Percentiles rank a stretch among this genome's conserved stretches.
Conservation (phyloP, 495 filamentous ascomycete species). For the Glarea lozoyensis region DNA sequence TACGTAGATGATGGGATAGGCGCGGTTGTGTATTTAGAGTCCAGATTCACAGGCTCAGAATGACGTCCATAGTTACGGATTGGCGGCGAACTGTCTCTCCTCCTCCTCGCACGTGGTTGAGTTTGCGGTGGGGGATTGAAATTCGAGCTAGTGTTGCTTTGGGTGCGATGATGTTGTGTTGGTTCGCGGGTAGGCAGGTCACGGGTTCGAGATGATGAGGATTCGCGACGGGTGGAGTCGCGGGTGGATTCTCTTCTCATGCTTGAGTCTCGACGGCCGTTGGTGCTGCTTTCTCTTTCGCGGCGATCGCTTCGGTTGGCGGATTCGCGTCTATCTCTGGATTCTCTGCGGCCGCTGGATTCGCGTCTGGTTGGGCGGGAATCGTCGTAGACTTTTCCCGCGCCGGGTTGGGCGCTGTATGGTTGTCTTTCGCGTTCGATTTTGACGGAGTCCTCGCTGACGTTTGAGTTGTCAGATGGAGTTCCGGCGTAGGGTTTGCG, state of each 20-base stretch:
- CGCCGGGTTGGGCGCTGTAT: constrained; percentile 18
- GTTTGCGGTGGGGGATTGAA: constrained; percentile 4
- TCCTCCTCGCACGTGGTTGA: not conserved
- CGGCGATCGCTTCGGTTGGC: constrained; percentile 15
- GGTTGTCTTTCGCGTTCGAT: constrained; percentile 21
- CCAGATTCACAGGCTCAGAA: constrained; percentile 16
- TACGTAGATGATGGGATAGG: constrained; percentile 9
- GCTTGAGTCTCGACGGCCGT: too few relatives aligned
- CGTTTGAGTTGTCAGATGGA: constrained; percentile 11
- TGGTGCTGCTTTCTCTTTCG: not conserved
- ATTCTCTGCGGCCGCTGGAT: too few relatives aligned
- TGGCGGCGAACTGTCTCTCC: constrained; percentile 16
- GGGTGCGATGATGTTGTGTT: constrained; percentile 7
- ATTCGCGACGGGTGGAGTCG: too few relatives aligned
- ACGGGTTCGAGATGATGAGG: too few relatives aligned
- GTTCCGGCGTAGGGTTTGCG: constrained; percentile 17
- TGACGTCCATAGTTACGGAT: constrained; percentile 13
- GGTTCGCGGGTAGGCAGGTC: too few relatives aligned
- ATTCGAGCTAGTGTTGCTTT: constrained; percentile 7
- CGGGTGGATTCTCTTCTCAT: too few relatives aligned
- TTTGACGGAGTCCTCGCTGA: constrained; percentile 15
- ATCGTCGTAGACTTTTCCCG: constrained; percentile 14
- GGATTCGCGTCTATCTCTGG: constrained; percentile 7
- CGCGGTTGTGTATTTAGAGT: constrained; percentile 7
- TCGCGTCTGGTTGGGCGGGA: too few relatives aligned